Evolutionary conservation across 805 yeast species (phyloP), one percentile per base, ranked within the genome.

Genomic region (Ogataea neopini): DNA sequence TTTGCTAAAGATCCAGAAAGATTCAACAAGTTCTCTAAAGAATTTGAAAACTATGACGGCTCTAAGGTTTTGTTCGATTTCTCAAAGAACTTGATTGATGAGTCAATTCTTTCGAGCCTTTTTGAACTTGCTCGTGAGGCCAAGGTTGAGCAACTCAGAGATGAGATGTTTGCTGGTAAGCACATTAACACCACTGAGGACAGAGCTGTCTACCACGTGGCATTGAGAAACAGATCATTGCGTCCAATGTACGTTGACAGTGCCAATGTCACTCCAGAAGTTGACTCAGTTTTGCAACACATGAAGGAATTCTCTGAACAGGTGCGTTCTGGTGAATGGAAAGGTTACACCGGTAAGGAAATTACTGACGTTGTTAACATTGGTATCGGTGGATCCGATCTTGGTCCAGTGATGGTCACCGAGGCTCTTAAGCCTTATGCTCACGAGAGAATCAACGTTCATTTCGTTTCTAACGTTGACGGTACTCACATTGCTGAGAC

Each of bases 321-420:
- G 54, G 87, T 94, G 52, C 84, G 99, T 72, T 84, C 94, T 40
- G 99, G 99, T 63, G 79, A 74, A 57, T 92, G 98, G 97, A 90
- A 81, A 62, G 99, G 99, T 68, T 92, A 87, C 80, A 84, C 97
- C 59, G 98, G 98, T 60, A 89, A 90, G 80, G 73, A 76, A 61
- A 92, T 94, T 73, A 87, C 94, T 60, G 96, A 89, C 64, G 83
- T 94, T 48, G 98, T 94, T 64, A 94, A 94, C 80, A 88, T 94
- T 62, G 99, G 99, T 72, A 94, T 94, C 67, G 99, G 99, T 68
- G 99, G 99, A 60, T 90, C 97, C 23, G 99, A 94, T 72, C 80
- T 94, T 62, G 99, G 99, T 62, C 99, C 99, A 39, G 98, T 94
- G 45, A 94, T 94, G 99, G 98, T 94, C 61, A 89, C 97, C 53